phyloP scores from a whole-genome alignment of 352 stramenopile genomes.

The Halophytophthora polymorphica region DNA sequence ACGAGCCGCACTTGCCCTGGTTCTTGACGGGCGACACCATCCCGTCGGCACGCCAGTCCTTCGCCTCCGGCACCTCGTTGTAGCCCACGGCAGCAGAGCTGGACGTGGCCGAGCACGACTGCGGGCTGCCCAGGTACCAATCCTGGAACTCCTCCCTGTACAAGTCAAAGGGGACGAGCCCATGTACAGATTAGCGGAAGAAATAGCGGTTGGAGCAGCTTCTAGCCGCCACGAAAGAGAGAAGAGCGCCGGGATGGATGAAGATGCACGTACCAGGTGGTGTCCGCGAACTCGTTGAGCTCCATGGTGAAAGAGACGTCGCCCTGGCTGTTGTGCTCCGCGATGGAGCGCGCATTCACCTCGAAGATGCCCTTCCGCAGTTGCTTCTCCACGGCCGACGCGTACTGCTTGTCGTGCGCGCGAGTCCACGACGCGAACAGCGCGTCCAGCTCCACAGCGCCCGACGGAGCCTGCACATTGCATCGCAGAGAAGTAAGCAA shows the following conservation, averaged over 20 bases:
- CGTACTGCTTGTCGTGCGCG: slow-evolving; percentile 46
- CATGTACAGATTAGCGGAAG: background rate
- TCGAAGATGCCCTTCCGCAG: slow-evolving; percentile 56
- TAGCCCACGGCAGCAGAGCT: slow-evolving; percentile 25
- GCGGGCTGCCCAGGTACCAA: slow-evolving; percentile 59
- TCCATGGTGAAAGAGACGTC: slow-evolving; percentile 61
- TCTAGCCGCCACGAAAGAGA: background rate
- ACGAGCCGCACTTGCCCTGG: slow-evolving; percentile 97
- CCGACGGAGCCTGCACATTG: slow-evolving; percentile 14
- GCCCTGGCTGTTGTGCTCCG: slow-evolving; percentile 48
- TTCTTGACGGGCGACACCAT: slow-evolving; percentile 97
- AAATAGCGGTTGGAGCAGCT: slow-evolving; percentile 1
- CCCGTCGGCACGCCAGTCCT: slow-evolving; percentile 94
- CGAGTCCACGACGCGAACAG: slow-evolving; percentile 61
- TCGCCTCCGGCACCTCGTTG: slow-evolving; percentile 66
- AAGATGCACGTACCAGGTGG: slow-evolving; percentile 48
- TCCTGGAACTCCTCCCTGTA: slow-evolving; percentile 68
- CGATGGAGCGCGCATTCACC: slow-evolving; percentile 58
- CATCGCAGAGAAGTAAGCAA: background rate
- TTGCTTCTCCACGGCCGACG: slow-evolving; percentile 43
- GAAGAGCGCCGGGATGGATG: no score
- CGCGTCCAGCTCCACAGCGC: slow-evolving; percentile 19
- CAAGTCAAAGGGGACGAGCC: background rate
- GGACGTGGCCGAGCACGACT: slow-evolving; percentile 69
- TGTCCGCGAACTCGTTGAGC: slow-evolving; percentile 75